phyloP scores from a whole-genome alignment of 768 basidiomycete genomes.

The Tylopilus intermedius region DNA sequence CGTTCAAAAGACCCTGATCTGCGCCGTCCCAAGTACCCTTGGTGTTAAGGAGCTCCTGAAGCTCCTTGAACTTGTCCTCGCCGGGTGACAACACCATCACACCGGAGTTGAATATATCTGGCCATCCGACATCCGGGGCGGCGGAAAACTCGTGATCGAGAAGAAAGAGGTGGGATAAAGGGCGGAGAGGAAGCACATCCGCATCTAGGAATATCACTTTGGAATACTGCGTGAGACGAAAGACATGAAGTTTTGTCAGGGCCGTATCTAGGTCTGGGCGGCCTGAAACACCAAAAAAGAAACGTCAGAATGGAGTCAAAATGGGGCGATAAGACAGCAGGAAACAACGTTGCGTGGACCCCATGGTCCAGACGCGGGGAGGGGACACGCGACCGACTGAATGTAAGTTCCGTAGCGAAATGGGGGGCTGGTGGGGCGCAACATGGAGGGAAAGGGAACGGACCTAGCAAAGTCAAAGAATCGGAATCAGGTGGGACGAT shows the following conservation, averaged over 20 bases:
- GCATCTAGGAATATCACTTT: constrained; percentile 92
- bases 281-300: constrained; percentile 45
- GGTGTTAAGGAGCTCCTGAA: constrained; percentile 63
- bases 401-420: constrained; percentile 7
- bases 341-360: constrained; percentile 17
- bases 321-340: constrained; percentile 12
- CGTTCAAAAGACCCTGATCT: constrained; percentile 96
- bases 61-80: constrained; percentile 73
- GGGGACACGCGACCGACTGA: constrained; percentile 5
- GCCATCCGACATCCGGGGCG: constrained; percentile 97
- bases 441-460: constrained; percentile 2
- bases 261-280: constrained; percentile 90
- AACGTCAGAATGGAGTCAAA: constrained; percentile 8
- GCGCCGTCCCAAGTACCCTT: constrained; percentile 96
- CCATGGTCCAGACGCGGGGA: constrained; percentile 8
- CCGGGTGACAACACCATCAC: constrained; percentile 84
- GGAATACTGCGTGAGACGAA: constrained; percentile 81
- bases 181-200: constrained; percentile 82
- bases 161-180: constrained; percentile 89
- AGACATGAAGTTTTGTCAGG: constrained; percentile 94
- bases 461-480: constrained; percentile 81
- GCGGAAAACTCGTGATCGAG: constrained; percentile 84
- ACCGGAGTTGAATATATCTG: constrained; percentile 98
- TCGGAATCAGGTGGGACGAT: constrained; percentile 65
- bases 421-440: constrained; percentile 2